Evolutionary conservation across 140 eudicot species (phyloP), one percentile per base, ranked within the genome.

Genomic region (Senecio squalidus): DNA sequence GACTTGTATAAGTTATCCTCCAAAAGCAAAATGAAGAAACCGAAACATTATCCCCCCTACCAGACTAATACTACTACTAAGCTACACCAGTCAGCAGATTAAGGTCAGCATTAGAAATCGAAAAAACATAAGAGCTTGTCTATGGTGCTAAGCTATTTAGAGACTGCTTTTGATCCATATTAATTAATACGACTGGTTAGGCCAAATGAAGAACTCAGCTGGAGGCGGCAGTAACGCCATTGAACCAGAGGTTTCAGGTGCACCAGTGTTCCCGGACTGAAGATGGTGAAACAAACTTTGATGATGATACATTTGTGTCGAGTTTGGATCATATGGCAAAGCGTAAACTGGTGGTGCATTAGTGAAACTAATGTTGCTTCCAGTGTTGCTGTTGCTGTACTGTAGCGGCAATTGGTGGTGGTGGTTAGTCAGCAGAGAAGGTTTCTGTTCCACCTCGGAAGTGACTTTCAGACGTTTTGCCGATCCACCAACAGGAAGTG

Each of bases 401-500:
- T 68, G 79, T 18, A 79, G 65, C 7, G 60, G 67, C 39, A 62
- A 10, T 11, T 9, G 69, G 5, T 69, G 80, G 56, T 64, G 82
- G 74, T 53, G 53, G 1, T 49, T 33, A 48, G 62, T 72, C 21
- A 79, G 14, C 21, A 79, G 14, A 5, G 80, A 55, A 1, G 74
- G 79, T 40, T 76, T 81, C 43, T 78, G 74, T 16, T 80, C 88
- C 2, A 53, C 73, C 39, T 76, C 94, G 2, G 82, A 71, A 0
- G 89, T 47, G 41, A 86, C 82, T 66, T 92, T 92, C 48, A 91
- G 33, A 17, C 95, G 91, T 74, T 91, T 91, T 48, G 95, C 91
- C 3, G 96, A 63, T 21, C 98, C 96, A 2, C 96, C 95, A 21
- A 91, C 72, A 7, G 98, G 98, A 43, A 91, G 98, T 0, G 94